Conservation (phyloP, 106 monocot genomes). For the Dendrobium chrysotoxum region DNA sequence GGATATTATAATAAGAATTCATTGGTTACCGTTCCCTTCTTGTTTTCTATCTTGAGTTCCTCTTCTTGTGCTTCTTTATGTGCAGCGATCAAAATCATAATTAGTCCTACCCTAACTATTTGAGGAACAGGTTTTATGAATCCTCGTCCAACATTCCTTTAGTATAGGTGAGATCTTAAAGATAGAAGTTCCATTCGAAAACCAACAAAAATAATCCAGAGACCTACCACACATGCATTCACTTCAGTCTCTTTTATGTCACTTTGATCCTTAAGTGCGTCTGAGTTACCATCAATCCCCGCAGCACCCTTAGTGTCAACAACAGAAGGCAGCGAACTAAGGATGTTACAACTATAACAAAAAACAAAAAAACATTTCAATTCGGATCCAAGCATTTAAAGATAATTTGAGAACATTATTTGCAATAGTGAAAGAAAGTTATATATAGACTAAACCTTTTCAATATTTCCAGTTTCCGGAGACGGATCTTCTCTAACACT, state of each 20-base stretch:
- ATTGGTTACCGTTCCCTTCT: too few relatives aligned
- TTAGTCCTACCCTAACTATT: background rate
- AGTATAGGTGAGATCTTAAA: background rate
- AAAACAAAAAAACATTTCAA: background rate
- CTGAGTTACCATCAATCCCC: slow-evolving; percentile 7
- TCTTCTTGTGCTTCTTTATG: too few relatives aligned
- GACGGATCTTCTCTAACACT: slow-evolving; percentile 79
- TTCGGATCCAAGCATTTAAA: background rate
- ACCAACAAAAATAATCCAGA: background rate
- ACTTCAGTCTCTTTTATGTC: slow-evolving; percentile 9
- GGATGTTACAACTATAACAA: slow-evolving; percentile 21
- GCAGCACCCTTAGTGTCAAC: slow-evolving; percentile 5
- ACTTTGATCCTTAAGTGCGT: background rate
- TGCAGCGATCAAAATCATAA: background rate
- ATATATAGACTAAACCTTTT: slow-evolving; percentile 32
- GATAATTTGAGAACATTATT: background rate
- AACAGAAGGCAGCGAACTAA: slow-evolving; percentile 15
- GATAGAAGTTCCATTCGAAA: background rate
- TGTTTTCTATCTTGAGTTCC: too few relatives aligned
- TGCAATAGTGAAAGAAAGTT: background rate
- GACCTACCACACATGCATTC: slow-evolving; percentile 17
- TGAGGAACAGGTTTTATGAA: background rate
- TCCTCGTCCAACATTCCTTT: background rate
- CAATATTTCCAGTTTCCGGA: slow-evolving; percentile 55
- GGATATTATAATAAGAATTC: too few relatives aligned